A percentile compares a stretch with the other conserved stretches of the same genome.
These are phyloP conservation scores for Chaetomidium leptoderma DNA, from an alignment of 495 filamentous ascomycete species.

Conservation along the genomic window DNA sequence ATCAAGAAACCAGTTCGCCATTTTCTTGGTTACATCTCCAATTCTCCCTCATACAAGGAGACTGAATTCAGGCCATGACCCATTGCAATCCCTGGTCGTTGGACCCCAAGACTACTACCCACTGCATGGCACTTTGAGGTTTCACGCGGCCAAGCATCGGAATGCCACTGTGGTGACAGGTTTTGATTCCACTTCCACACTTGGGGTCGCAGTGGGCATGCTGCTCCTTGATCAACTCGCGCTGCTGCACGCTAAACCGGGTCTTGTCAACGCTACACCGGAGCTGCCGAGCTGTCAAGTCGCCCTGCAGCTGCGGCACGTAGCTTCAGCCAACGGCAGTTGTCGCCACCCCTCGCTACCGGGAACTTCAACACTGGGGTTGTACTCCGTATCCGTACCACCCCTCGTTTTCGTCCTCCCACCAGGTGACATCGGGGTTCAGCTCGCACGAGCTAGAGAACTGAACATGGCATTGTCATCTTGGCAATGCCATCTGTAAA, in stretches of 20 bases:
- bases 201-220: slow-evolving; percentile 1
- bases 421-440: not conserved
- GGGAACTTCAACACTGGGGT: not conserved
- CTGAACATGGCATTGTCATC: not conserved
- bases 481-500: not conserved
- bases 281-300: not conserved
- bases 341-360: not conserved
- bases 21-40: no score
- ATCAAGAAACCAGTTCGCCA: no score
- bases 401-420: not conserved
- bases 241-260: slow-evolving; percentile 2
- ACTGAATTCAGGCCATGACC: not conserved
- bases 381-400: no score
- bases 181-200: not conserved
- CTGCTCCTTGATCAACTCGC: not conserved
- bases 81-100: not conserved
- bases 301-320: not conserved
- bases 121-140: not conserved
- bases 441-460: not conserved
- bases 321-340: not conserved
- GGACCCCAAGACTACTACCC: not conserved
- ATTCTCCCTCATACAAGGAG: not conserved
- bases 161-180: not conserved
- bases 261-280: not conserved
- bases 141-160: not conserved